These are phyloP conservation scores for Alloteropsis semialata DNA, from an alignment of 176 grass and related monocot genomes.

Conservation along the genomic window DNA sequence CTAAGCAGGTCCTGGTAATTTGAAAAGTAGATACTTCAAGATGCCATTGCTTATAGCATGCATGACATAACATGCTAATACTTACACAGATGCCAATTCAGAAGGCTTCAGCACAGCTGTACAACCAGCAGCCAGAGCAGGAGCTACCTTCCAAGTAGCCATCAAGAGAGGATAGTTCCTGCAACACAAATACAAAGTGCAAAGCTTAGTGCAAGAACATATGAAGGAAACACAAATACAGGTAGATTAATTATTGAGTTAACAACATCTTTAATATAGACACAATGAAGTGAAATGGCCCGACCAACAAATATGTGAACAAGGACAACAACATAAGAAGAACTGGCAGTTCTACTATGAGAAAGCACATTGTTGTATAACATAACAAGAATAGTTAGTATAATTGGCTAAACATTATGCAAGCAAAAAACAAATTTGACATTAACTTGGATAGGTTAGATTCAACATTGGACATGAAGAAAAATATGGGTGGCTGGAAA, in stretches of 20 bases:
- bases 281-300: neutral
- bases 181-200: neutral
- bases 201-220: neutral
- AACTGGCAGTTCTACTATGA: neutral
- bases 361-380: neutral
- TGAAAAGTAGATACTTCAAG: slow-evolving; percentile 20
- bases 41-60: slow-evolving; percentile 6
- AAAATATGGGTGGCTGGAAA: neutral
- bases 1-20: slow-evolving; percentile 89
- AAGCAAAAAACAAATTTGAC: neutral
- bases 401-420: neutral
- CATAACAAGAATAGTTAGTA: neutral
- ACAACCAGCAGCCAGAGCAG: slow-evolving; percentile 98
- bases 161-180: slow-evolving; percentile 99
- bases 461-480: slow-evolving; percentile 1
- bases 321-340: slow-evolving; percentile 1
- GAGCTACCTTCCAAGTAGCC: slow-evolving; percentile 98
- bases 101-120: slow-evolving; percentile 96
- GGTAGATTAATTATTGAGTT: neutral
- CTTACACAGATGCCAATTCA: slow-evolving; percentile 90
- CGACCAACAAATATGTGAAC: neutral
- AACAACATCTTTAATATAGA: neutral
- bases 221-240: neutral
- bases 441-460: neutral
- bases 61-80: slow-evolving; percentile 20